These are phyloP conservation scores for Terfezia boudieri DNA, from an alignment of 495 filamentous ascomycete species.

Conservation along the genomic window DNA sequence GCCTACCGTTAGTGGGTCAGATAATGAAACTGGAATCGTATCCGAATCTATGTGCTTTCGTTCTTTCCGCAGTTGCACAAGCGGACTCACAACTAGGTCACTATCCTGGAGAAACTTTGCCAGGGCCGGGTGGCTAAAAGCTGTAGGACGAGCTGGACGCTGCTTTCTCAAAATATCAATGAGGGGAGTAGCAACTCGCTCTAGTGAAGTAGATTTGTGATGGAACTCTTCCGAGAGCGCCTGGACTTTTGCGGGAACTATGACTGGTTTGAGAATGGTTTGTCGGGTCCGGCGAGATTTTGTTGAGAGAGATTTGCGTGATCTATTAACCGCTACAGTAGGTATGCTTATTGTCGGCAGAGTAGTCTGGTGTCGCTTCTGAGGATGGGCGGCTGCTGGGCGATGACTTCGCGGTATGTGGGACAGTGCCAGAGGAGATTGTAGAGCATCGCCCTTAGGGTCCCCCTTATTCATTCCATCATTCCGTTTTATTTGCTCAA, in stretches of 20 bases:
- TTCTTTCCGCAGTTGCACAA: background rate
- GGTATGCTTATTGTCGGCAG: too few species aligned
- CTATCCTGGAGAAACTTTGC: constrained; percentile 6
- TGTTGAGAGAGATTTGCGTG: too few species aligned
- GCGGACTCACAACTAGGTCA: constrained; percentile 1
- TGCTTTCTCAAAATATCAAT: background rate
- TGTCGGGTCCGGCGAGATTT: background rate
- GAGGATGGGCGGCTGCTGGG: too few species aligned
- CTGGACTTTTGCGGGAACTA: background rate
- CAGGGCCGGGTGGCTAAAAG: constrained; percentile 3
- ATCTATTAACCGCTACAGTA: too few species aligned
- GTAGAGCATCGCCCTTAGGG: too few species aligned
- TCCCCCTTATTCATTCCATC: too few species aligned
- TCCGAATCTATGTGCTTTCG: background rate
- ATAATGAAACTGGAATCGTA: too few species aligned
- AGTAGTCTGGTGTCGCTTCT: too few species aligned
- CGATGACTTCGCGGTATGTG: too few species aligned
- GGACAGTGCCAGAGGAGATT: too few species aligned
- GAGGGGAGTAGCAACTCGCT: background rate
- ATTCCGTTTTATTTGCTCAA: too few species aligned
- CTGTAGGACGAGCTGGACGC: constrained; percentile 1
- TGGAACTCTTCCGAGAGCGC: background rate
- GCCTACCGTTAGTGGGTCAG: too few species aligned
- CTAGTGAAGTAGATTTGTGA: background rate
- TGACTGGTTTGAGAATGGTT: background rate